Evolutionary conservation across 371 early-diverging fungal species (phyloP).

Genomic region (Actinomortierella ambigua): DNA sequence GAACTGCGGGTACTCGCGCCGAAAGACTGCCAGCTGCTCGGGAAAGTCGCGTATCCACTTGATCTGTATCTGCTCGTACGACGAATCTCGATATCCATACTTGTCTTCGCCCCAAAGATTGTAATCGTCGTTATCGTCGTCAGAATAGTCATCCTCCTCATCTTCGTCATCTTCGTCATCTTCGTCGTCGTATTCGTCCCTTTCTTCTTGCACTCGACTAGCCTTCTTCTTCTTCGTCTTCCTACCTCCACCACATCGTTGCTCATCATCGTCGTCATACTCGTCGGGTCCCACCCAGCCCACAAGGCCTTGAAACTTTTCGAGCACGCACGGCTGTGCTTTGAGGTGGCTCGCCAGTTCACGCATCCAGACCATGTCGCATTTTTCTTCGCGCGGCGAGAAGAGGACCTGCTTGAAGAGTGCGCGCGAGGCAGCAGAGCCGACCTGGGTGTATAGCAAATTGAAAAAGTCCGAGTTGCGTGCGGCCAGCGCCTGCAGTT

Average conservation of each 20-base stretch:
- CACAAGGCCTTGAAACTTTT: slow-evolving; percentile 37
- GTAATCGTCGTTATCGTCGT: slow-evolving; percentile 6
- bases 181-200: too few relatives aligned
- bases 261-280: too few relatives aligned
- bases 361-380: slow-evolving; percentile 35
- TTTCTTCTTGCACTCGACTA: too few relatives aligned
- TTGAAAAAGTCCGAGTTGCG: slow-evolving; percentile 35
- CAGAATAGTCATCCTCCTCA: not conserved
- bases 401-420: slow-evolving; percentile 22
- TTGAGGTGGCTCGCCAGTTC: slow-evolving; percentile 10
- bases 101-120: slow-evolving; percentile 28
- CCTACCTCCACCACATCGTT: too few relatives aligned
- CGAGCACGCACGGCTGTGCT: slow-evolving; percentile 19
- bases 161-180: too few relatives aligned
- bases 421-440: slow-evolving; percentile 1
- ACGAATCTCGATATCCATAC: slow-evolving; percentile 30
- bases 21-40: slow-evolving; percentile 43
- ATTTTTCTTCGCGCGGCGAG: slow-evolving; percentile 11
- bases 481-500: slow-evolving; percentile 40
- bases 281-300: slow-evolving; percentile 37
- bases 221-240: too few relatives aligned
- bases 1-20: slow-evolving; percentile 61
- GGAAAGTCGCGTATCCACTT: slow-evolving; percentile 48
- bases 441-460: slow-evolving; percentile 23
- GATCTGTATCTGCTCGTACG: slow-evolving; percentile 53